Evolutionary conservation across 2,329 filamentous ascomycete species (phyloP), one percentile per base, ranked within the genome.

Genomic region (Aspergillus phoenicis): DNA sequence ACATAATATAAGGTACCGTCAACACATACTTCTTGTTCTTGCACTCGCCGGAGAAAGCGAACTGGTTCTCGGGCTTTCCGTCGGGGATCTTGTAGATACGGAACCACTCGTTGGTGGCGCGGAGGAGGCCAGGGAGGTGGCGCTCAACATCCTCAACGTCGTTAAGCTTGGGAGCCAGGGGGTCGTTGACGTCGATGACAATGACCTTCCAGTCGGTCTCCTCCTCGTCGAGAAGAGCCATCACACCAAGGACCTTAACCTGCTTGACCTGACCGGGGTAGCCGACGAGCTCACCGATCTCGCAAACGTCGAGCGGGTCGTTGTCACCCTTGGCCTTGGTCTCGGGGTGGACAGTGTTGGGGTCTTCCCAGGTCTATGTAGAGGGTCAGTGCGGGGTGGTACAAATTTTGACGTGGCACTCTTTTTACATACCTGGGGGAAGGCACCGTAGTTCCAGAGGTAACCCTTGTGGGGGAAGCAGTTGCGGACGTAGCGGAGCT

Each of bases 181-280:
- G 94, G 84, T 99, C 95, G 83, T 98, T 97, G 79, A 97, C 83
- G 78, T 99, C 95, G 77, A 99, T 96, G 81, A 98, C 95, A 73
- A 99, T 98, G 84, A 99, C 92, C 89, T 99, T 99, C 95, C 95
- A 99, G 87, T 99, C 95, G 68, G 95, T 99, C 89, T 99, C 95
- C 81, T 96, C 95, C 87, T 99, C 95, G 75, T 99, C 95, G 68
- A 99, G 91, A 70, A 99, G 88, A 71, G 95, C 95, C 95, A 99
- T 99, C 78, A 98, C 93, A 81, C 95, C 95, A 67, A 99, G 91
- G 66, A 98, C 91, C 90, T 98, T 99, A 87, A 99, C 95, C 85
- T 98, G 95, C 88, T 98, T 99, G 81, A 99, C 84, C 85, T 99
- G 94, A 72, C 95, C 95, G 64, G 89, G 86, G 86, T 96, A 96